A percentile compares a stretch with the other conserved stretches of the same genome.
These are phyloP conservation scores for Microbotryum scabiosae DNA, from an alignment of 1,284 basidiomycete species.

Conservation along the genomic window DNA sequence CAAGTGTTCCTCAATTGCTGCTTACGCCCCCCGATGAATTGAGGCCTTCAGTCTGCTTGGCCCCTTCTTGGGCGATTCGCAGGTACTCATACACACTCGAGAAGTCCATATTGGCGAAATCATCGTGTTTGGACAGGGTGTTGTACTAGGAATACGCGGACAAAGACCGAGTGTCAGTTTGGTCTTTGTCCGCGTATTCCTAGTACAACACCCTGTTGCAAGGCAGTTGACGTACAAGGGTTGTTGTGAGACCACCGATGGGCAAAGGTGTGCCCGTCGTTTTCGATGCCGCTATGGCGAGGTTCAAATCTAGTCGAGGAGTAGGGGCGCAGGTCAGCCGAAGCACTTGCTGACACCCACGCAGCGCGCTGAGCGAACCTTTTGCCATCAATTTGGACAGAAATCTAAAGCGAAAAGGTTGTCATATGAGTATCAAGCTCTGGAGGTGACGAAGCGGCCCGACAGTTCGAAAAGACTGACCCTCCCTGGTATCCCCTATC, in stretches of 20 bases:
- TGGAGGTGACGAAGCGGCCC: neutral
- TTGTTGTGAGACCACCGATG: constrained; percentile 53
- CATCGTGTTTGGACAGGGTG: constrained; percentile 48
- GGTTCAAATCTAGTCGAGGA: constrained; percentile 59
- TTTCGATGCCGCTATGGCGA: constrained; percentile 57
- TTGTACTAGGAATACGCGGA: constrained; percentile 38
- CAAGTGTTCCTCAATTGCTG: neutral
- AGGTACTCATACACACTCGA: constrained; percentile 66
- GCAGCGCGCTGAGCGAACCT: constrained; percentile 40
- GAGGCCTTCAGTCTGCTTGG: neutral
- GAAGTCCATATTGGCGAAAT: constrained; percentile 62
- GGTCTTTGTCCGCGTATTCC: too few relatives aligned
- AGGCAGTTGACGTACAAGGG: neutral
- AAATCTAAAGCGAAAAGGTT: constrained; percentile 43
- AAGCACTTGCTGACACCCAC: neutral
- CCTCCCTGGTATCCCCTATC: constrained; percentile 66
- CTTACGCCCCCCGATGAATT: neutral
- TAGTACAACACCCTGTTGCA: too few relatives aligned
- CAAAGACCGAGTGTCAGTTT: constrained; percentile 47
- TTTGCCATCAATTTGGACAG: constrained; percentile 76
- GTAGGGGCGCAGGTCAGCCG: neutral
- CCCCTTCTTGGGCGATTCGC: constrained; percentile 1
- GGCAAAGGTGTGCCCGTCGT: constrained; percentile 52
- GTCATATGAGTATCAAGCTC: neutral
- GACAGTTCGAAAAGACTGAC: constrained; percentile 7